phyloP scores from a whole-genome alignment of 805 yeast species.

The Priceomyces haplophilus region DNA sequence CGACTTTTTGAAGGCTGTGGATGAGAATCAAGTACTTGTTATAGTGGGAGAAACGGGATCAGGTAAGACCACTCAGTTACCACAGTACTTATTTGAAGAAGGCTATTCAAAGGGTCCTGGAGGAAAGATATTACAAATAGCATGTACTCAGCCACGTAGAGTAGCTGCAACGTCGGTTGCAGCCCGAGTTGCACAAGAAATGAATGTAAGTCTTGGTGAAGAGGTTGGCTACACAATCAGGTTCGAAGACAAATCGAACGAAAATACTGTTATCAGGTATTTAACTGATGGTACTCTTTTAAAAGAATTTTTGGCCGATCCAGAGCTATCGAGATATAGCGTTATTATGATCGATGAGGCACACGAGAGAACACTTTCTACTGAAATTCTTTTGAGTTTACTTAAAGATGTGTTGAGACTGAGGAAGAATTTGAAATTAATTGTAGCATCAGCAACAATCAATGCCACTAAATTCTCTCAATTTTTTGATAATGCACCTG shows the following conservation, averaged over 20 bases:
- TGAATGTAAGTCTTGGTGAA: constrained; percentile 73
- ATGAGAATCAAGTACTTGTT: constrained; percentile 62
- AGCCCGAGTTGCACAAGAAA: constrained; percentile 85
- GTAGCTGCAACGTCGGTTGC: constrained; percentile 95
- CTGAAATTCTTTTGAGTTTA: constrained; percentile 78
- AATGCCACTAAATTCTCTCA: constrained; percentile 84
- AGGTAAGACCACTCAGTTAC: constrained; percentile 91
- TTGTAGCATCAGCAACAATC: constrained; percentile 92
- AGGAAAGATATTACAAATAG: constrained; percentile 45
- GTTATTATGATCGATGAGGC: constrained; percentile 96
- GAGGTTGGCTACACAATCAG: constrained; percentile 88
- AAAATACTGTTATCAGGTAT: constrained; percentile 73
- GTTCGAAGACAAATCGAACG: constrained; percentile 75
- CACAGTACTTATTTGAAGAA: constrained; percentile 81
- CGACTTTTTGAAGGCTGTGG: constrained; percentile 57
- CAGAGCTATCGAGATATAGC: constrained; percentile 63
- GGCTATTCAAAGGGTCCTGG: constrained; percentile 59
- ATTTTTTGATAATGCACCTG: constrained; percentile 81
- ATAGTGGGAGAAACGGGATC: constrained; percentile 91
- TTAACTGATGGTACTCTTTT: constrained; percentile 95
- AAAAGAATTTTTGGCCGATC: constrained; percentile 78
- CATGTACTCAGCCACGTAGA: constrained; percentile 92
- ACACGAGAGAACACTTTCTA: constrained; percentile 91
- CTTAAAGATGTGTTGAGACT: constrained; percentile 63
- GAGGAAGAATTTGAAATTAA: constrained; percentile 67